Percentiles rank a stretch among this genome's conserved stretches.
phyloP scores from a whole-genome alignment of 257 asterid genomes.

The Ocimum tenuiflorum region DNA sequence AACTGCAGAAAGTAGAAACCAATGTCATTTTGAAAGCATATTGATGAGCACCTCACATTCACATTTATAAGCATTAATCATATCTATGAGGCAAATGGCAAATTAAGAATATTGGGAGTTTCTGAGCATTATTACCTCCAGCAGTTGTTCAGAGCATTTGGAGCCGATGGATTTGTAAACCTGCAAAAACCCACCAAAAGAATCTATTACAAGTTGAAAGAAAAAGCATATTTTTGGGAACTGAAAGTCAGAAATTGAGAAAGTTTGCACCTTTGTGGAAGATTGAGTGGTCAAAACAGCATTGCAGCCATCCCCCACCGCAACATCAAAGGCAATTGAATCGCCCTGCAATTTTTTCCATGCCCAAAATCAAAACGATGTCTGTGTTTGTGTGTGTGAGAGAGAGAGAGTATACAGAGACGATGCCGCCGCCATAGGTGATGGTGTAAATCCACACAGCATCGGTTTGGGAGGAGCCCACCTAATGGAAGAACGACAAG shows the following conservation, averaged over 20 bases:
- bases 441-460: constrained; percentile 91
- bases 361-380: not conserved
- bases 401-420: constrained; percentile 45
- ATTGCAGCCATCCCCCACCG: constrained; percentile 61
- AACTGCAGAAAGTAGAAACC: not conserved
- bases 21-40: not conserved
- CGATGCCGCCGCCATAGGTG: constrained; percentile 95
- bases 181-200: constrained; percentile 28
- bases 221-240: not conserved
- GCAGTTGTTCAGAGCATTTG: constrained; percentile 53
- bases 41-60: not conserved
- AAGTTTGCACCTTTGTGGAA: constrained; percentile 69
- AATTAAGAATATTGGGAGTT: not conserved
- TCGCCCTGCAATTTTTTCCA: constrained; percentile 53
- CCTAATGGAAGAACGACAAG: constrained; percentile 27
- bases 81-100: not conserved
- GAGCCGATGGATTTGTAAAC: constrained; percentile 72
- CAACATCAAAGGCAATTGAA: constrained; percentile 47
- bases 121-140: constrained; percentile 50
- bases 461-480: constrained; percentile 61
- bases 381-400: too few species aligned
- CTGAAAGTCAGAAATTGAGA: not conserved
- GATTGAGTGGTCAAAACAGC: constrained; percentile 94
- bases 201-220: too few species aligned
- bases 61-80: not conserved